phyloP scores from a whole-genome alignment of 768 basidiomycete genomes.

The Naganishia kalamii region DNA sequence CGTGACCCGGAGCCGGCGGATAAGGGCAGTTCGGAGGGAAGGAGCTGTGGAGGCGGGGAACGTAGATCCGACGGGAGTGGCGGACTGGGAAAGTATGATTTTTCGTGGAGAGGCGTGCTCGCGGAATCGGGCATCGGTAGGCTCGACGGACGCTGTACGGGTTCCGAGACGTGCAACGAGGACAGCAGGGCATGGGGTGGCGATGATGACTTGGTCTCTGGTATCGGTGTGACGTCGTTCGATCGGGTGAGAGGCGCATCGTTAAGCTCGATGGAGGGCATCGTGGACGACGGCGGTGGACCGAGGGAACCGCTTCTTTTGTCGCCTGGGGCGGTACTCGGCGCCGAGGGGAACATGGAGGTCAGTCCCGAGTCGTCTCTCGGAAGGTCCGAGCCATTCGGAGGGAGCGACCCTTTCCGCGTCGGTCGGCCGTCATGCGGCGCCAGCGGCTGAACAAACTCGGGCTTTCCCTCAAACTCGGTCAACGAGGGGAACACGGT shows the following conservation, averaged over 20 bases:
- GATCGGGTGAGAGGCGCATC: not conserved
- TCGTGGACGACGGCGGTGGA: not conserved
- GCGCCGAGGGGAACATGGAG: not conserved
- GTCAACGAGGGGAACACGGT: conserved; percentile 40
- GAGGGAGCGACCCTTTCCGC: not conserved
- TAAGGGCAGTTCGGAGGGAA: conserved; percentile 13
- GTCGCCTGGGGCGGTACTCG: not conserved
- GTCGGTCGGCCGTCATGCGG: too few species aligned
- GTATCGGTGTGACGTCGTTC: not conserved
- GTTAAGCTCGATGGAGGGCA: not conserved
- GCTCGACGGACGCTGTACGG: conserved; percentile 17
- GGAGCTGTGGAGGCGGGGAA: not conserved
- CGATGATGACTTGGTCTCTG: not conserved
- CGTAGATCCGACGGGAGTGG: not conserved
- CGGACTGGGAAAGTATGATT: conserved; percentile 27
- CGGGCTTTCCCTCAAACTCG: conserved; percentile 36
- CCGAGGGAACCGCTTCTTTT: not conserved
- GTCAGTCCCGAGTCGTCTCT: not conserved
- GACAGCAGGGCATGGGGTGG: too few species aligned
- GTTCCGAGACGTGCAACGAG: not conserved
- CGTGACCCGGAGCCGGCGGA: not conserved
- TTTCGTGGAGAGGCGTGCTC: not conserved
- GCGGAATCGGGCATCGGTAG: conserved; percentile 11
- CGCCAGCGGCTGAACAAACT: conserved; percentile 5
- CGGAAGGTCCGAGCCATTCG: not conserved